These are phyloP conservation scores for Stellera chamaejasme DNA, from an alignment of 345 rosid genomes.

Conservation along the genomic window DNA sequence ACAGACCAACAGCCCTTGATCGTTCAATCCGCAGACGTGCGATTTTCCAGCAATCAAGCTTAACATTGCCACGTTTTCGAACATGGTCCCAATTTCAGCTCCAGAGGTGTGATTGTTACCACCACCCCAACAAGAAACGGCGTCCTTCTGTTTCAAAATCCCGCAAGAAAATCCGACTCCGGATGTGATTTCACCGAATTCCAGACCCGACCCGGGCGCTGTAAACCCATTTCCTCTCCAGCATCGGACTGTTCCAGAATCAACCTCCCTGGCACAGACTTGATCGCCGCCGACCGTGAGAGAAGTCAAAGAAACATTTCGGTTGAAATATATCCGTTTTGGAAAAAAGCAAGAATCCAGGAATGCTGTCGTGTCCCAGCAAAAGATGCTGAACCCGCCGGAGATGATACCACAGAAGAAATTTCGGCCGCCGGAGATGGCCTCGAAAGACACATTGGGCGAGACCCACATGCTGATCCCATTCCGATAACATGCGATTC, in stretches of 20 bases:
- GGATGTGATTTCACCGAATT: slow-evolving; percentile 35
- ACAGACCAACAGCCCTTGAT: slow-evolving; percentile 31
- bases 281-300: slow-evolving; percentile 44
- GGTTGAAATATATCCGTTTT: slow-evolving; percentile 28
- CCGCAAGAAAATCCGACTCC: slow-evolving; percentile 52
- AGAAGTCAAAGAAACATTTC: slow-evolving; percentile 22
- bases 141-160: slow-evolving; percentile 26
- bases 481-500: slow-evolving; percentile 38
- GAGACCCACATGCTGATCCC: slow-evolving; percentile 17
- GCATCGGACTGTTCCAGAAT: slow-evolving; percentile 33
- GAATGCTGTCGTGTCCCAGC: slow-evolving; percentile 33
- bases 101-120: slow-evolving; percentile 17
- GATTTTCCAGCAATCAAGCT: slow-evolving; percentile 38
- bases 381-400: slow-evolving; percentile 37
- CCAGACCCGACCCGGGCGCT: slow-evolving; percentile 20
- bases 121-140: slow-evolving; percentile 45
- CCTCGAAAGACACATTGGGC: slow-evolving; percentile 38
- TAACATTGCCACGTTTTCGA: slow-evolving; percentile 30
- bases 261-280: slow-evolving; percentile 44
- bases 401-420: slow-evolving; percentile 49
- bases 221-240: slow-evolving; percentile 38
- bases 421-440: slow-evolving; percentile 39
- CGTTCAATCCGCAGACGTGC: slow-evolving; percentile 45
- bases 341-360: slow-evolving; percentile 15
- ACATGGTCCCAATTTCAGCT: slow-evolving; percentile 29